Base-by-base conservation (phyloP, 257 asterid species). In the Ligustrum vulgare region DNA sequence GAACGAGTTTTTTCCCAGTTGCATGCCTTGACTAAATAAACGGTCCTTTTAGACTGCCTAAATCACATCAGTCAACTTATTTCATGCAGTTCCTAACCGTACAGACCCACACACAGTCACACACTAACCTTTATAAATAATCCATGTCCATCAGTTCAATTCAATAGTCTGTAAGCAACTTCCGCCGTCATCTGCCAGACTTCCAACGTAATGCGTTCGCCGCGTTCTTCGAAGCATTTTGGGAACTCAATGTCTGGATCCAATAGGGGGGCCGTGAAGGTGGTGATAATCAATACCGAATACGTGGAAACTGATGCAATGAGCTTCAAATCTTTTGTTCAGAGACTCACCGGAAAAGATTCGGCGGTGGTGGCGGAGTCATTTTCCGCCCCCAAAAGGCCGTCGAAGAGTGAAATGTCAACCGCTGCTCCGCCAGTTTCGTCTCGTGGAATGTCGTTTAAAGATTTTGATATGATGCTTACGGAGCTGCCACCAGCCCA, bases 291-390 rank as follows among this genome's bases (percentile, higher is more conserved):
- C 78, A 83, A 83, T 75, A 86, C 90, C 4, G 82, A 81, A 41
- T 83, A 83, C 39, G 82, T 86, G 15, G 84, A 81, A 54, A 86
- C 86, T 0, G 90, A 86, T 69, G 83, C 83, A 28, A 37, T 32
- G 49, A 86, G 82, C 72, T 86, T 86, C 80, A 83, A 86, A 67
- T 83, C 90, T 8, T 85, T 86, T 10, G 90, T 86, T 43, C 90
- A 86, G 68, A 76, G 33, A 54, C 83, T 86, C 18, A 86, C 90
- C 2, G 90, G 90, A 1, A 86, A 83, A 70, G 84, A 86, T 66
- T 77, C 89, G 3, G 70, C 8, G 2, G 77, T 77, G 49, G 77
- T 18, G 72, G 34, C 8, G 31, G 62, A 62, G 77, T 37, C 54
- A 33, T 3, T 6, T 8, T 56, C 76, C 5, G 56, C 72, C 60